Conservation (phyloP, 1,284 basidiomycete genomes). For the Phaffia rhodozyma region DNA sequence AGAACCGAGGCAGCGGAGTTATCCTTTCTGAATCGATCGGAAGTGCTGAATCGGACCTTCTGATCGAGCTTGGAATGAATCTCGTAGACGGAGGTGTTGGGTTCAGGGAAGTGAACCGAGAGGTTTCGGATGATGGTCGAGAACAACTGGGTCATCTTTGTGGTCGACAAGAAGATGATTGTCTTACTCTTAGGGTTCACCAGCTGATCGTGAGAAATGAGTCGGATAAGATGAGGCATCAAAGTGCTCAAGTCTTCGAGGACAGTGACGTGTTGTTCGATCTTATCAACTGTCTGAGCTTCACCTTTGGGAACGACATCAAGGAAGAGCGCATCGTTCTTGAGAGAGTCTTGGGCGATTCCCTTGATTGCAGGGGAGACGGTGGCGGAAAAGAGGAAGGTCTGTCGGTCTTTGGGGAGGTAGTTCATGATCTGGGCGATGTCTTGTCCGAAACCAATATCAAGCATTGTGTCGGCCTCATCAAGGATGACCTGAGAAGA, state of each 20-base stretch:
- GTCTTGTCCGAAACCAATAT: constrained; percentile 91
- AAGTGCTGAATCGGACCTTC: constrained; percentile 50
- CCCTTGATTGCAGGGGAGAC: constrained; percentile 40
- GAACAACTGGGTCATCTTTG: constrained; percentile 71
- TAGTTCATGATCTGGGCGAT: constrained; percentile 60
- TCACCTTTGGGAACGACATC: constrained; percentile 47
- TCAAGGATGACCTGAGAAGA: constrained; percentile 64
- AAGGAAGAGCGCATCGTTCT: constrained; percentile 49
- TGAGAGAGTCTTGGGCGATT: constrained; percentile 45
- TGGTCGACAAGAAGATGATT: constrained; percentile 83
- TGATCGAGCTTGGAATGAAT: constrained; percentile 76
- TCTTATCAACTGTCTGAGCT: constrained; percentile 57
- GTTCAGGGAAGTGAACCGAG: constrained; percentile 39
- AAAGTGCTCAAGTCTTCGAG: constrained; percentile 57
- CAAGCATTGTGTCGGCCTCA: constrained; percentile 88
- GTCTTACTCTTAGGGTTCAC: constrained; percentile 60
- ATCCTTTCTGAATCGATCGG: constrained; percentile 55
- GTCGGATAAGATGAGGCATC: constrained; percentile 62
- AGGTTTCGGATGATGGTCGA: constrained; percentile 51
- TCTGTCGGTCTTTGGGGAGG: constrained; percentile 69
- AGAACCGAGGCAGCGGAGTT: constrained; percentile 53
- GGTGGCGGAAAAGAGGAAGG: constrained; percentile 90
- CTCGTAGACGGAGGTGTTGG: constrained; percentile 54
- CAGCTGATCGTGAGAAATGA: constrained; percentile 85
- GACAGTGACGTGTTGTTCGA: constrained; percentile 73